phyloP scores from a whole-genome alignment of 2,329 filamentous ascomycete species.

The Trichoderma atroviride region DNA sequence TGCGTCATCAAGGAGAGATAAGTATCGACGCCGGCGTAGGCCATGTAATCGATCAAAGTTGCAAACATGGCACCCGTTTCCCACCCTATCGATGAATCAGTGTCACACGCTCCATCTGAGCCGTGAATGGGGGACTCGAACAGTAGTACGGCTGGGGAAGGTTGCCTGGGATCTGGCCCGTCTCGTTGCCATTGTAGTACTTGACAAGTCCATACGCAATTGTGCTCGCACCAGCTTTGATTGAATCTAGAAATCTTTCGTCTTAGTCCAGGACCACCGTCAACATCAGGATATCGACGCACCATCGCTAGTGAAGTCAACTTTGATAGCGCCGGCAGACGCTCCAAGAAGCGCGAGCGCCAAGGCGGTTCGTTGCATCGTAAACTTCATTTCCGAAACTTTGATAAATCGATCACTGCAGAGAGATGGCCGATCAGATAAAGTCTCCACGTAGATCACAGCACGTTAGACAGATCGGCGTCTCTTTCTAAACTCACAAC shows the following conservation, averaged over 20 bases:
- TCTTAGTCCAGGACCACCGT: background rate
- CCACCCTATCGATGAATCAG: constrained; percentile 17
- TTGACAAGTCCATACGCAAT: constrained; percentile 46
- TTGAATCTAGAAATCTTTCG: background rate
- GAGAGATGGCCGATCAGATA: background rate
- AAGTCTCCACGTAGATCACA: background rate
- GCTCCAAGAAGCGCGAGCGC: constrained; percentile 20
- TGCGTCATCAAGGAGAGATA: constrained; percentile 60
- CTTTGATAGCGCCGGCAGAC: constrained; percentile 9
- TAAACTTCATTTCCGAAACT: background rate
- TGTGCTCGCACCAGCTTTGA: constrained; percentile 41
- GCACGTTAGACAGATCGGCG: background rate
- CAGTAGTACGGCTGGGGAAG: constrained; percentile 61
- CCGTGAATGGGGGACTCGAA: constrained; percentile 26
- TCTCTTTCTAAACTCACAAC: background rate
- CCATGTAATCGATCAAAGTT: constrained; percentile 67
- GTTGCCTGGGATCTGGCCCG: constrained; percentile 54
- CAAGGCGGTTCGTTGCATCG: constrained; percentile 9
- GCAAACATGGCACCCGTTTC: constrained; percentile 19
- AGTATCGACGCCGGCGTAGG: constrained; percentile 61
- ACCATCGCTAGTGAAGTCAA: constrained; percentile 13
- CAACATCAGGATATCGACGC: background rate
- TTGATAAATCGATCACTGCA: background rate
- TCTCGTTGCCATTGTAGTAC: constrained; percentile 54
- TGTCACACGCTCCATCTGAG: background rate